A percentile compares a stretch with the other conserved stretches of the same genome.
Conservation (phyloP, 495 filamentous ascomycete species). For the Hypoxylon rickii region DNA sequence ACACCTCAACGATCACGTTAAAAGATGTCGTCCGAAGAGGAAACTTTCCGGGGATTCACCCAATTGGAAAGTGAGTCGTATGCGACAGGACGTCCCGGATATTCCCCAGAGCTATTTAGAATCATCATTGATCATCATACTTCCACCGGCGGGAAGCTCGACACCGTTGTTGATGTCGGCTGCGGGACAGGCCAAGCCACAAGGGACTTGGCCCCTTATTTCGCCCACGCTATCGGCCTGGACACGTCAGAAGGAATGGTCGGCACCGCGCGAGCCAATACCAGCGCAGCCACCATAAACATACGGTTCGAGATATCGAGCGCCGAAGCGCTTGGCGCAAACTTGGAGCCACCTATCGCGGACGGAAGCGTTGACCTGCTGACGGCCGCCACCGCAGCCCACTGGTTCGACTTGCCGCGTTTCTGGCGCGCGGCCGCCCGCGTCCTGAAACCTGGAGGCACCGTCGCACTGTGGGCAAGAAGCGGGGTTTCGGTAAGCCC, state of each 20-base stretch:
- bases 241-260: slow-evolving; percentile 63
- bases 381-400: slow-evolving; percentile 56
- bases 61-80: slow-evolving; percentile 51
- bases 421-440: slow-evolving; percentile 64
- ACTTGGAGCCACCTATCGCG: slow-evolving; percentile 16
- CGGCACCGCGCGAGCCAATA: slow-evolving; percentile 36
- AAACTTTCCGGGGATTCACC: slow-evolving; percentile 55
- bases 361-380: slow-evolving; percentile 56
- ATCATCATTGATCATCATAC: slow-evolving; percentile 54
- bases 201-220: slow-evolving; percentile 45
- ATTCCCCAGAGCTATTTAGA: slow-evolving; percentile 51
- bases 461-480: slow-evolving; percentile 57
- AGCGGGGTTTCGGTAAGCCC: background rate
- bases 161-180: slow-evolving; percentile 58
- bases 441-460: slow-evolving; percentile 60
- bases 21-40: too few relatives aligned
- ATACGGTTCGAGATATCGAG: slow-evolving; percentile 51
- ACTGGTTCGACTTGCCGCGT: slow-evolving; percentile 66
- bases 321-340: slow-evolving; percentile 50
- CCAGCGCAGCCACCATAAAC: slow-evolving; percentile 11
- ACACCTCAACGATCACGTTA: too few relatives aligned
- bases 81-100: slow-evolving; percentile 46
- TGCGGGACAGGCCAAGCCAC: slow-evolving; percentile 58
- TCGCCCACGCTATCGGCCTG: slow-evolving; percentile 53
- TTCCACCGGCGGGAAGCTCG: slow-evolving; percentile 52